Percentiles rank a stretch among this genome's conserved stretches.
phyloP scores from a whole-genome alignment of 148 eudicot species.

The Chenopodium formosanum region DNA sequence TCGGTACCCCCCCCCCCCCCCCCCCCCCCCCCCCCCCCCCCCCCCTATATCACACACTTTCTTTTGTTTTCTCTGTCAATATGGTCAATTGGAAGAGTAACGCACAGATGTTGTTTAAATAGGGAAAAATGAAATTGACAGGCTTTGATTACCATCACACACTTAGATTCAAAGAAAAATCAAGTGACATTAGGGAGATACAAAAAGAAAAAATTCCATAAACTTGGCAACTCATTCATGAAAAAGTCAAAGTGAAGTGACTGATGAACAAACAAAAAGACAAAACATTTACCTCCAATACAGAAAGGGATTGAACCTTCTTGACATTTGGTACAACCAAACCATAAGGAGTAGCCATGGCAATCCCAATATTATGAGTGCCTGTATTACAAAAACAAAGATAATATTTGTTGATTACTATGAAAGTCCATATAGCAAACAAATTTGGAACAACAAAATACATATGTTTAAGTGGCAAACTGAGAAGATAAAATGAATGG shows the following conservation, averaged over 20 bases:
- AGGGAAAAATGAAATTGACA: too few species aligned
- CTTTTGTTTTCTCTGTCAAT: too few species aligned
- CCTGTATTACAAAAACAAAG: conserved; percentile 39
- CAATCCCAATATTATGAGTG: conserved; percentile 87
- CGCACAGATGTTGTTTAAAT: too few species aligned
- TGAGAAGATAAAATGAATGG: background rate
- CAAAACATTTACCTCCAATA: conserved; percentile 64
- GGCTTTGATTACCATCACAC: background rate
- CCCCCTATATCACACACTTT: too few species aligned
- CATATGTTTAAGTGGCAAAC: background rate
- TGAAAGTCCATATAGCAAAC: background rate
- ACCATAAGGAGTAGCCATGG: conserved; percentile 95
- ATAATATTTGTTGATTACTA: background rate
- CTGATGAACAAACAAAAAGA: background rate
- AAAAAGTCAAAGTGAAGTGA: conserved; percentile 5
- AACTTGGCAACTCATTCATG: background rate
- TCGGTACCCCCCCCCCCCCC: background rate
- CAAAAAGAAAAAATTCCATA: background rate
- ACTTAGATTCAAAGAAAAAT: background rate
- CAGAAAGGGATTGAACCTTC: conserved; percentile 81
- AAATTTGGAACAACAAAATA: background rate
- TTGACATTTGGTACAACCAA: conserved; percentile 93
- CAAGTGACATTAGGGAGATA: background rate
- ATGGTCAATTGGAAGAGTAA: too few species aligned
- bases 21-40: background rate